These are phyloP conservation scores for Thalassiosira allenii DNA, from an alignment of 352 stramenopile genomes.

Conservation along the genomic window DNA sequence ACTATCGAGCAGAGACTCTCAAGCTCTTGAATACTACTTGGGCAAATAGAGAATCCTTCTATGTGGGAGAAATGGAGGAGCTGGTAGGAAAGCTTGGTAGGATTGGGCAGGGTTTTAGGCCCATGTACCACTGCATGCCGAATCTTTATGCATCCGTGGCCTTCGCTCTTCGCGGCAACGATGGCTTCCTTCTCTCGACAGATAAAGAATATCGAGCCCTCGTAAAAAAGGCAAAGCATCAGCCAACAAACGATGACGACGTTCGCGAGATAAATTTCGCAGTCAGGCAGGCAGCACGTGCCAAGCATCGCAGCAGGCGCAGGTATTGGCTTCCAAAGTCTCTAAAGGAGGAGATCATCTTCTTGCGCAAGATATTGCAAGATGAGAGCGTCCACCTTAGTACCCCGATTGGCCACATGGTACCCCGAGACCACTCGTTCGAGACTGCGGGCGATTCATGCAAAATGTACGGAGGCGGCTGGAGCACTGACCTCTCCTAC, in stretches of 20 bases:
- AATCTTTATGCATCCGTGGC: conserved; percentile 39
- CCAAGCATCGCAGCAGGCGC: neutral
- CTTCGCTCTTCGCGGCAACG: conserved; percentile 21
- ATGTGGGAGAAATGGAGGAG: neutral
- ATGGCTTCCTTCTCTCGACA: neutral
- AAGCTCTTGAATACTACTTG: neutral
- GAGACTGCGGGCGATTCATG: neutral
- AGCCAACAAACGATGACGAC: neutral
- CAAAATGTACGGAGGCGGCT: conserved; percentile 8
- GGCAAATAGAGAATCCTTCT: neutral
- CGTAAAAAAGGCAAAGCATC: neutral
- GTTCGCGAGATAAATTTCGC: conserved; percentile 13
- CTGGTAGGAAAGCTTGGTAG: conserved; percentile 15
- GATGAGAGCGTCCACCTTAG: neutral
- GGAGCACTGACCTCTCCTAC: neutral
- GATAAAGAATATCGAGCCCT: neutral
- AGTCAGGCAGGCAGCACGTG: neutral
- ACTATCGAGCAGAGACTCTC: conserved; percentile 13
- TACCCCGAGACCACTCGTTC: neutral
- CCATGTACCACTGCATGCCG: conserved; percentile 21
- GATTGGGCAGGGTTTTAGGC: conserved; percentile 1
- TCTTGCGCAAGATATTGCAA: neutral
- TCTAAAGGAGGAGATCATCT: neutral
- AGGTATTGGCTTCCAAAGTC: neutral
- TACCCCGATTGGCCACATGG: conserved; percentile 7